Evolutionary conservation across 1,139 yeast genomes (phyloP).

Genomic region (Geotrichum histeridarum): DNA sequence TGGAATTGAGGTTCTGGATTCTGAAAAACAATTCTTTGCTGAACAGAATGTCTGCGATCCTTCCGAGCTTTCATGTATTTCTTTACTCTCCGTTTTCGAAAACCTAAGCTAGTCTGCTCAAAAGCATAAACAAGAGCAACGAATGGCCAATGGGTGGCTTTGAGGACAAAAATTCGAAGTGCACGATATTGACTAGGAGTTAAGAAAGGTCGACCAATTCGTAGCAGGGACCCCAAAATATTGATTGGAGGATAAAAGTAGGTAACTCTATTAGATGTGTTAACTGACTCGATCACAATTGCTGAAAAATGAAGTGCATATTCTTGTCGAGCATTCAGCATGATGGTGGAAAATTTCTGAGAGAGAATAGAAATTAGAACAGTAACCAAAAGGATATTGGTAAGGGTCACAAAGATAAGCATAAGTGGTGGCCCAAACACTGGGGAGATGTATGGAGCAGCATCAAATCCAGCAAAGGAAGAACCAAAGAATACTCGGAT

Average conservation of each 20-base stretch:
- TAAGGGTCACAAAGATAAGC: constrained; percentile 33
- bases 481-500: constrained; percentile 36
- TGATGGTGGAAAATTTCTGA: constrained; percentile 32
- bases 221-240: constrained; percentile 29
- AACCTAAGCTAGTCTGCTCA: constrained; percentile 22
- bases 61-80: constrained; percentile 8
- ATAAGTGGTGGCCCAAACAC: constrained; percentile 35
- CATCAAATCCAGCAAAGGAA: constrained; percentile 34
- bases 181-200: constrained; percentile 28
- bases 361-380: constrained; percentile 36
- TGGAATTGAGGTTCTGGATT: constrained; percentile 4
- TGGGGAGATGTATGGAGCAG: constrained; percentile 32
- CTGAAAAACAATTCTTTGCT: constrained; percentile 9
- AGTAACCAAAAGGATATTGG: constrained; percentile 33
- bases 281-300: constrained; percentile 33
- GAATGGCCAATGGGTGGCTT: constrained; percentile 34
- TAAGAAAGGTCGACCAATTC: constrained; percentile 31
- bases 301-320: constrained; percentile 32
- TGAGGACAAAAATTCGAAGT: constrained; percentile 29
- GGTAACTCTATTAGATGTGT: constrained; percentile 34
- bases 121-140: constrained; percentile 29
- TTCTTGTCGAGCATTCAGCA: constrained; percentile 35
- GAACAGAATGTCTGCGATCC: constrained; percentile 12
- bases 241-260: constrained; percentile 37
- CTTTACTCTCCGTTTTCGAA: constrained; percentile 4